Evolutionary conservation across 2,329 filamentous ascomycete genomes (phyloP).

Genomic region (Fonsecaea pedrosoi): DNA sequence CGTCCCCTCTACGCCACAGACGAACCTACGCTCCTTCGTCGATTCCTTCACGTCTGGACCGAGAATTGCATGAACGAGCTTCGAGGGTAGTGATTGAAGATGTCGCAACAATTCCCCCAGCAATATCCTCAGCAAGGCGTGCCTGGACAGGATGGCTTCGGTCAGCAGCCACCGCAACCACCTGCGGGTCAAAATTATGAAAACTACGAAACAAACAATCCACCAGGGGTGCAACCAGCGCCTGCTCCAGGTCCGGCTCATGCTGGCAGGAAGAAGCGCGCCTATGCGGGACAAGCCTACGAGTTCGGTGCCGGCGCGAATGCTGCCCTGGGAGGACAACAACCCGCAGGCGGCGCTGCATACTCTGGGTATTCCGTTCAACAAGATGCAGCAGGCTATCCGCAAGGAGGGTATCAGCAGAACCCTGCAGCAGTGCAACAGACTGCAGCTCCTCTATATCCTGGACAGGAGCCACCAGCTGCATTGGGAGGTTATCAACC

Average conservation of each 20-base stretch:
- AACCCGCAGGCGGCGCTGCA: constrained; percentile 59
- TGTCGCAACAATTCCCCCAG: constrained; percentile 50
- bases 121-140: constrained; percentile 43
- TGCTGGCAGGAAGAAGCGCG: constrained; percentile 76
- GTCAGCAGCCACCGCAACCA: constrained; percentile 45
- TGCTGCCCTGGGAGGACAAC: constrained; percentile 62
- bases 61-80: constrained; percentile 5
- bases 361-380: constrained; percentile 68
- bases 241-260: constrained; percentile 41
- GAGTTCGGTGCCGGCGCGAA: constrained; percentile 91
- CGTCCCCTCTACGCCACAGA: constrained; percentile 19
- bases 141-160: constrained; percentile 55
- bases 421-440: constrained; percentile 43
- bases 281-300: constrained; percentile 93
- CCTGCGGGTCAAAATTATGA: constrained; percentile 47
- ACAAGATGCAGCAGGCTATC: constrained; percentile 55
- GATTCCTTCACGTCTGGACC: neutral
- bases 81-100: constrained; percentile 38
- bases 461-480: constrained; percentile 50
- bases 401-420: constrained; percentile 51
- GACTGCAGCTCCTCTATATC: constrained; percentile 44
- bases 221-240: constrained; percentile 44
- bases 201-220: constrained; percentile 47
- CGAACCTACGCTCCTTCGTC: constrained; percentile 7
- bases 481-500: constrained; percentile 69